These are phyloP conservation scores for Ophiostoma australiae DNA, from an alignment of 2,329 filamentous ascomycete species.

Conservation along the genomic window DNA sequence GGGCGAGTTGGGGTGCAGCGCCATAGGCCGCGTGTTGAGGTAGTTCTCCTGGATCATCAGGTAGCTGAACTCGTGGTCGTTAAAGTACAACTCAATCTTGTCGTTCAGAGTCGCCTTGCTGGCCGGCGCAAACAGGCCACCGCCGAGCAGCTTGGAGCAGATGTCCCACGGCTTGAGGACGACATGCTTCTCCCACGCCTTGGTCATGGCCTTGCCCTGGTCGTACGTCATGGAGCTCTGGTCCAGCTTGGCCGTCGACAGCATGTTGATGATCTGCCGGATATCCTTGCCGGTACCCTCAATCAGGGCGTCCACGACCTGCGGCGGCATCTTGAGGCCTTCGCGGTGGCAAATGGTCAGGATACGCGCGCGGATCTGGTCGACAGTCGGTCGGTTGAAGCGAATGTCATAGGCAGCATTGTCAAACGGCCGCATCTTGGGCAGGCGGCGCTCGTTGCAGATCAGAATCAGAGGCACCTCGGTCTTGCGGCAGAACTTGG, in stretches of 20 bases:
- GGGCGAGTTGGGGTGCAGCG: conserved; percentile 51
- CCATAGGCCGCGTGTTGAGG: conserved; percentile 71
- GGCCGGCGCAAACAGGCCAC: conserved; percentile 75
- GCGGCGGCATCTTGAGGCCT: conserved; percentile 74
- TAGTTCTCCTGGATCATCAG: conserved; percentile 99
- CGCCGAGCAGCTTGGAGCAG: conserved; percentile 81
- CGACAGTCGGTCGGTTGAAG: conserved; percentile 83
- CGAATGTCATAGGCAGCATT: conserved; percentile 75
- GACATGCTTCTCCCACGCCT: conserved; percentile 97
- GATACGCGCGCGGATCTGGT: conserved; percentile 85
- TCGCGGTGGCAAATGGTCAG: conserved; percentile 94
- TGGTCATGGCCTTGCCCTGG: conserved; percentile 87
- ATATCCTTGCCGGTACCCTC: conserved; percentile 96
- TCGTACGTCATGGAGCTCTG: conserved; percentile 74
- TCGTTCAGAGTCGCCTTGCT: conserved; percentile 89
- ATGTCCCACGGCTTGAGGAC: conserved; percentile 98
- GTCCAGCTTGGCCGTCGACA: conserved; percentile 88
- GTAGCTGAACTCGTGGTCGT: conserved; percentile 96
- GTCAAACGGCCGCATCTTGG: conserved; percentile 99
- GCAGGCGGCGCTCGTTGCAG: conserved; percentile 87
- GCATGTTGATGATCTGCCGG: conserved; percentile 97
- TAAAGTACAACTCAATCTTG: conserved; percentile 98
- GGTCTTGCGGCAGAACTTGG: conserved; percentile 92
- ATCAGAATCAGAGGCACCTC: conserved; percentile 94
- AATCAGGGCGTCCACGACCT: conserved; percentile 86